Percentiles rank a stretch among this genome's conserved stretches.
Conservation (phyloP, 2,329 filamentous ascomycete species). For the Colletotrichum tofieldiae region DNA sequence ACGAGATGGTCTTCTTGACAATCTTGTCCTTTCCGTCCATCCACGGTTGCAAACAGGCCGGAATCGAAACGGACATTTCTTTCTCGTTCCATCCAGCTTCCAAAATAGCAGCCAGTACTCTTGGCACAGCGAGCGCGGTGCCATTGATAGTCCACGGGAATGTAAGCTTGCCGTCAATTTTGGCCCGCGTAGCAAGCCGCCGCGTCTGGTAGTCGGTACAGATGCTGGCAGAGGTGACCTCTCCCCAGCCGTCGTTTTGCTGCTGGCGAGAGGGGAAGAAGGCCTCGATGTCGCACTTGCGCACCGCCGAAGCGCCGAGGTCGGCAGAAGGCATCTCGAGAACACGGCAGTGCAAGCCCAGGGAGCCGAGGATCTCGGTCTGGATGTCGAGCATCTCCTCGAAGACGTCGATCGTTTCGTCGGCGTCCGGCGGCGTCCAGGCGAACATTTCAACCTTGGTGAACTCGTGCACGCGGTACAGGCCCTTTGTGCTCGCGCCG, state of each 20-base stretch:
- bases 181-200: conserved; percentile 82
- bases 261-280: conserved; percentile 87
- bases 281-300: conserved; percentile 95
- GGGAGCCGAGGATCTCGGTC: conserved; percentile 82
- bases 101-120: conserved; percentile 89
- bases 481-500: conserved; percentile 90
- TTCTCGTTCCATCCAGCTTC: conserved; percentile 91
- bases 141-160: conserved; percentile 96
- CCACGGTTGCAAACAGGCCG: conserved; percentile 84
- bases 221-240: conserved; percentile 90
- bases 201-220: conserved; percentile 96
- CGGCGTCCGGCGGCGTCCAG: conserved; percentile 79
- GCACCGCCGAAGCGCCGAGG: conserved; percentile 87
- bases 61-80: conserved; percentile 78
- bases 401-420: conserved; percentile 74
- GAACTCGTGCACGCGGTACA: conserved; percentile 98
- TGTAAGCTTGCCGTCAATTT: conserved; percentile 68
- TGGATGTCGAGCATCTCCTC: conserved; percentile 91
- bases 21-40: conserved; percentile 85
- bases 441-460: conserved; percentile 98
- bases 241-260: conserved; percentile 85
- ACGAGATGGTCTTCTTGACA: conserved; percentile 49
- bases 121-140: conserved; percentile 91
- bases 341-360: conserved; percentile 88
- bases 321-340: conserved; percentile 94